A percentile compares a stretch with the other conserved stretches of the same genome.
Conservation (phyloP, 768 basidiomycete genomes). For the Neoboletus subvelutipes region DNA sequence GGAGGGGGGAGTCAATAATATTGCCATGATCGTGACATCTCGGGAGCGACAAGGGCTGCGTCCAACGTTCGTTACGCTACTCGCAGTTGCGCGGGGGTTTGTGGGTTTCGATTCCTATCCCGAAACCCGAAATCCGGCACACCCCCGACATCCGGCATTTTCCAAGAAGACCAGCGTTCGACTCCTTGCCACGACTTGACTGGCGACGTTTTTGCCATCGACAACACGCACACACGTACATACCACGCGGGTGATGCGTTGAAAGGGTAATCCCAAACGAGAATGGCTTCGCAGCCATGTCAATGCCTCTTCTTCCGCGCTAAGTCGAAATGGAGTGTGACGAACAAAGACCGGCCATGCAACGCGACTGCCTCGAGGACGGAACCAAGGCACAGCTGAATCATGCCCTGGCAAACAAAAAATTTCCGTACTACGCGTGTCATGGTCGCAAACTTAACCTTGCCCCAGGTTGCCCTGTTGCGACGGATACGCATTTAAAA, state of each 20-base stretch:
- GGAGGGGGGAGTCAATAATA: neutral
- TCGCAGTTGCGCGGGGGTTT: neutral
- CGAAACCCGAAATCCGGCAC: constrained; percentile 4
- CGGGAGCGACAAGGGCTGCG: constrained; percentile 26
- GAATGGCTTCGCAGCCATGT: constrained; percentile 10
- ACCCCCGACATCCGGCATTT: constrained; percentile 13
- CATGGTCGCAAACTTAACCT: constrained; percentile 33
- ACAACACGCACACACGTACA: neutral
- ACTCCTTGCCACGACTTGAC: neutral
- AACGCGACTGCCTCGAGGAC: constrained; percentile 38
- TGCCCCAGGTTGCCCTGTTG: constrained; percentile 22
- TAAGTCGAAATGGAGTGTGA: constrained; percentile 22
- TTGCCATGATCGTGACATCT: constrained; percentile 20
- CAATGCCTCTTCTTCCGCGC: constrained; percentile 14
- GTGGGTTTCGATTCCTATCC: constrained; percentile 4
- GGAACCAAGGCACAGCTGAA: constrained; percentile 29
- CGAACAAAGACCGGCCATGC: constrained; percentile 16
- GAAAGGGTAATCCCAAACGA: constrained; percentile 14
- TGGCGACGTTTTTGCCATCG: neutral
- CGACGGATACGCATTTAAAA: constrained; percentile 5
- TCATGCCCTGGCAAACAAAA: constrained; percentile 25
- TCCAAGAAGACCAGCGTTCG: constrained; percentile 9
- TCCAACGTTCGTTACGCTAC: neutral
- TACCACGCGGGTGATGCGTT: constrained; percentile 11
- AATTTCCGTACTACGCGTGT: constrained; percentile 29